Evolutionary conservation across 495 filamentous ascomycete genomes (phyloP), one percentile per base, ranked within the genome.

Genomic region (Aspergillus egyptiacus): DNA sequence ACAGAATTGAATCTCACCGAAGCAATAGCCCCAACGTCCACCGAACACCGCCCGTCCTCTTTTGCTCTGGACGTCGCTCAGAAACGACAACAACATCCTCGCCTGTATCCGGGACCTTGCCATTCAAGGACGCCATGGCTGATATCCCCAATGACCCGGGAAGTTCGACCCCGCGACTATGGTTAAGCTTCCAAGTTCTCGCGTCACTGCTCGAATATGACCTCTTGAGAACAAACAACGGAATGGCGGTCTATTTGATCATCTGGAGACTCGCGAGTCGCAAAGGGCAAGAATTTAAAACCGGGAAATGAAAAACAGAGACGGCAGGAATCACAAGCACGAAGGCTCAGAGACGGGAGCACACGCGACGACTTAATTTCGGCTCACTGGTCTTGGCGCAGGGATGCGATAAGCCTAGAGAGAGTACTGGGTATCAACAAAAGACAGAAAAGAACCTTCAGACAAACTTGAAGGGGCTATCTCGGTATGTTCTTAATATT

Each of bases 1-100:
- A 28, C 8, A 6, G 35, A 34, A 44, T 37, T 24, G 19, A 39
- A 33, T 20, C 50, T 56, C 76, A 89, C 86, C 87, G 80, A 7
- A 82, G 77, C 24, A 81, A 53, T 20, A 80, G 58, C 55, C 70
- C 81, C 31, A 87, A 50, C 27, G 69, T 69, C 64, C 81, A 75
- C 57, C 56, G 77, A 48, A 71, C 30, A 50, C 76, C 59, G 28
- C 63, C 56, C 22, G 48, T 72, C 50, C 48, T 65, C 51, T 42
- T 66, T 27, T 55, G 39, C 23, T 63, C 54, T 32, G 31, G 36
- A 9, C 38, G 39, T n/a, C 37, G 18, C 10, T 54, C 50, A n/a
- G 42, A 44, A 31, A 15, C 48, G 5, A 36, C 48, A 19, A 36
- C 50, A 24, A 47, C 19, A 20, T 60, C 64, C 24, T 55, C 40